phyloP scores from a whole-genome alignment of 495 filamentous ascomycete species.

The Chlorociboria aeruginascens region DNA sequence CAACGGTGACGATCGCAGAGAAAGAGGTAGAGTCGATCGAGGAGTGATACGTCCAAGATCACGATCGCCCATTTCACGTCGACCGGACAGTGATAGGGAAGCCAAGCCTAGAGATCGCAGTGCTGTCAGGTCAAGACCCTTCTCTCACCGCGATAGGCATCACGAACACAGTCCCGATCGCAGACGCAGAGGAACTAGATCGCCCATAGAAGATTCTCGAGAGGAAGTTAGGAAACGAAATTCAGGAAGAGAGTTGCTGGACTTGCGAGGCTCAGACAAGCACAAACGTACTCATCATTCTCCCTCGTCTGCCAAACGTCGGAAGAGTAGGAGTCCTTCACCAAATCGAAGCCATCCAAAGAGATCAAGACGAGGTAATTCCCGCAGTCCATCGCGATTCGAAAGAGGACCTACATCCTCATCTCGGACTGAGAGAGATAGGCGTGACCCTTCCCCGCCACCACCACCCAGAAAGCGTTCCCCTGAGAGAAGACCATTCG shows the following conservation, averaged over 20 bases:
- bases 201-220: conserved; percentile 21
- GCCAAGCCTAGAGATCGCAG: conserved; percentile 16
- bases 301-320: conserved; percentile 27
- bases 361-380: conserved; percentile 24
- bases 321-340: conserved; percentile 26
- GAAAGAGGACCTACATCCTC: conserved; percentile 20
- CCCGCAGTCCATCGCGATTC: conserved; percentile 20
- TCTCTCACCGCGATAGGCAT: conserved; percentile 11
- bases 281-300: conserved; percentile 24
- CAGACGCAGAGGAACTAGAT: conserved; percentile 19
- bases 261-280: conserved; percentile 22
- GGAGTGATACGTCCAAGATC: conserved; percentile 19
- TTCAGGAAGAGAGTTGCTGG: conserved; percentile 23
- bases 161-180: conserved; percentile 25
- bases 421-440: conserved; percentile 10
- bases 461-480: conserved; percentile 23
- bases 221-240: conserved; percentile 25
- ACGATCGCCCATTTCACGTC: conserved; percentile 18
- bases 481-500: conserved; percentile 17
- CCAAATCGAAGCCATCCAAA: conserved; percentile 22
- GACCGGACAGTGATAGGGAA: conserved; percentile 18
- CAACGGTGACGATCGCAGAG: conserved; percentile 22
- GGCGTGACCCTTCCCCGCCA: conserved; percentile 15
- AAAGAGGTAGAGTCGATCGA: conserved; percentile 23
- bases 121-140: conserved; percentile 11